A percentile compares a stretch with the other conserved stretches of the same genome.
Evolutionary conservation across 2,329 filamentous ascomycete genomes (phyloP).

Genomic region (Dryadomyces sulphureus): DNA sequence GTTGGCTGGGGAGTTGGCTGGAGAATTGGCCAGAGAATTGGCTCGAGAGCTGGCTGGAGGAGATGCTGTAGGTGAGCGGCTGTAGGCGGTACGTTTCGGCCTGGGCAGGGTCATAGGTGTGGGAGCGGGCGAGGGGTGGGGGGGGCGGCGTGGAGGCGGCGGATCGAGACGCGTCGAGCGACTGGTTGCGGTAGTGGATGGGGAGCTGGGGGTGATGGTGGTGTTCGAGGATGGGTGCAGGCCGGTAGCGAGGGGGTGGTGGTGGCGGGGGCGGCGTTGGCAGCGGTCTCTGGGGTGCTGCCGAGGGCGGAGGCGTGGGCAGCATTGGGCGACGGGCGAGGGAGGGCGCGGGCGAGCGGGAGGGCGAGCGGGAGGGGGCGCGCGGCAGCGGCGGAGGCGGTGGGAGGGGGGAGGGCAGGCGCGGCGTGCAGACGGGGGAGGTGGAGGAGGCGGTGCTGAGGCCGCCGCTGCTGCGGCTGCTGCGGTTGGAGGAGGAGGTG

Average conservation of each 20-base stretch:
- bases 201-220: not conserved
- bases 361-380: not conserved
- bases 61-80: not conserved
- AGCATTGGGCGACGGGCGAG: not conserved
- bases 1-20: not conserved
- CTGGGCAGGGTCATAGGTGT: not conserved
- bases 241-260: not conserved
- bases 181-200: not conserved
- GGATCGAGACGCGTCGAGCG: not conserved
- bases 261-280: not conserved
- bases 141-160: not conserved
- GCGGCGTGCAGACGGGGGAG: not conserved
- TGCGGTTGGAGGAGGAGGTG: not conserved
- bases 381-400: not conserved
- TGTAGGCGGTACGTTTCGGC: not conserved
- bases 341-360: not conserved
- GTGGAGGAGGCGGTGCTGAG: not conserved
- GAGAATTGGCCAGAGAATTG: not conserved
- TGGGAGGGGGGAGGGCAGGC: not conserved
- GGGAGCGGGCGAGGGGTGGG: not conserved
- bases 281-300: not conserved
- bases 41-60: not conserved
- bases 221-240: not conserved
- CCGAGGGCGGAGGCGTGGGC: not conserved
- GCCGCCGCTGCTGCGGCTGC: not conserved